Conservation (phyloP, 108 stramenopile genomes). For the Skeletonema marinoi region DNA sequence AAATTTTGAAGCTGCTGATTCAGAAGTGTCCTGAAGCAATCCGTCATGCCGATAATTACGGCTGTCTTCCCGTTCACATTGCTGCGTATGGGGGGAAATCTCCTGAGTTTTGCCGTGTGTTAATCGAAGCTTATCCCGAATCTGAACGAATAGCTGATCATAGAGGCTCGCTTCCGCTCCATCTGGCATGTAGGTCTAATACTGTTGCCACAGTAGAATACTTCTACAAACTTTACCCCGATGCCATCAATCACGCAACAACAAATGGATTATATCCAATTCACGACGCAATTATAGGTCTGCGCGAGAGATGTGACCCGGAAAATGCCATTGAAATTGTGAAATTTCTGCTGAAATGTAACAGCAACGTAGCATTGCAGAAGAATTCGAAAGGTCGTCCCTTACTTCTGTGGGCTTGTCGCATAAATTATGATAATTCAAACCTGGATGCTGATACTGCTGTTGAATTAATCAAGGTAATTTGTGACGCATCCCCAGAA, state of each 20-base stretch:
- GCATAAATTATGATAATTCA: too few relatives aligned
- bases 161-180: not conserved
- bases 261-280: not conserved
- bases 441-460: too few relatives aligned
- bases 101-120: not conserved
- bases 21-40: not conserved
- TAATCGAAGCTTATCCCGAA: constrained; percentile 8
- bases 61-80: constrained; percentile 6
- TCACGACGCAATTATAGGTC: not conserved
- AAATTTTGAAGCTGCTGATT: not conserved
- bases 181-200: not conserved
- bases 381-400: too few relatives aligned
- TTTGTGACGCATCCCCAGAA: too few relatives aligned
- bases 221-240: not conserved
- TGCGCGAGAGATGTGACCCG: too few relatives aligned
- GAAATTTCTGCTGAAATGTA: too few relatives aligned
- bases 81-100: not conserved
- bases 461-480: too few relatives aligned
- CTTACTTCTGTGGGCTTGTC: too few relatives aligned
- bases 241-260: not conserved
- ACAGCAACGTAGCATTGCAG: too few relatives aligned
- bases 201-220: not conserved
- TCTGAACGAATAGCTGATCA: not conserved
- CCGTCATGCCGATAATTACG: not conserved
- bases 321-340: too few relatives aligned